Conservation (phyloP, 352 stramenopile species). For the Globisporangium takayamanum region DNA sequence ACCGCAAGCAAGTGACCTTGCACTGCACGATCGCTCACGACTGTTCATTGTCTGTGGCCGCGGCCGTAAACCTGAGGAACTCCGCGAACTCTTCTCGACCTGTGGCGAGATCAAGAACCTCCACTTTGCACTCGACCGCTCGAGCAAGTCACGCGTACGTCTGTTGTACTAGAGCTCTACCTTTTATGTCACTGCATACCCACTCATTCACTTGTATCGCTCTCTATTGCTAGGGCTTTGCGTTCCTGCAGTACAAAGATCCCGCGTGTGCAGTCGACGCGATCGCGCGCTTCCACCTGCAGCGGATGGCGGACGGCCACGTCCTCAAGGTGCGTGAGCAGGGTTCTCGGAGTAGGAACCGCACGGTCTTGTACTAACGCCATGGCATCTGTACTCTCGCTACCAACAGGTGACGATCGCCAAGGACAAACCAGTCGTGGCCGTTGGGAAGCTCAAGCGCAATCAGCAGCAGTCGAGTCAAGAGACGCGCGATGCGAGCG, state of each 20-base stretch:
- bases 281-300: slow-evolving; percentile 60
- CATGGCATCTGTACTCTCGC: background rate
- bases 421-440: slow-evolving; percentile 39
- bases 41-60: slow-evolving; percentile 76
- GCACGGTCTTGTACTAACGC: background rate
- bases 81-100: slow-evolving; percentile 47
- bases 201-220: background rate
- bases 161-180: background rate
- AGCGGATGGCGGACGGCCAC: slow-evolving; percentile 57
- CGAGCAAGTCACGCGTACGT: slow-evolving; percentile 63
- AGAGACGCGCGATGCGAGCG: slow-evolving; percentile 14
- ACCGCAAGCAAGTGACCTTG: background rate
- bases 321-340: slow-evolving; percentile 49
- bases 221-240: slow-evolving; percentile 44
- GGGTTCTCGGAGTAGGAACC: no score
- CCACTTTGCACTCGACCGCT: slow-evolving; percentile 68
- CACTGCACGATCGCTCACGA: slow-evolving; percentile 10
- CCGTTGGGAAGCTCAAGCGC: slow-evolving; percentile 60
- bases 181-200: background rate
- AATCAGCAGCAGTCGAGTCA: slow-evolving; percentile 36
- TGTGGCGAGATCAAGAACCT: slow-evolving; percentile 62
- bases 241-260: slow-evolving; percentile 73
- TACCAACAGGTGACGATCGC: slow-evolving; percentile 52
- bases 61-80: slow-evolving; percentile 51
- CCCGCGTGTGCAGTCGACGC: slow-evolving; percentile 29